These are phyloP conservation scores for Stereum hirsutum DNA, from an alignment of 1,284 basidiomycete species.

Conservation along the genomic window DNA sequence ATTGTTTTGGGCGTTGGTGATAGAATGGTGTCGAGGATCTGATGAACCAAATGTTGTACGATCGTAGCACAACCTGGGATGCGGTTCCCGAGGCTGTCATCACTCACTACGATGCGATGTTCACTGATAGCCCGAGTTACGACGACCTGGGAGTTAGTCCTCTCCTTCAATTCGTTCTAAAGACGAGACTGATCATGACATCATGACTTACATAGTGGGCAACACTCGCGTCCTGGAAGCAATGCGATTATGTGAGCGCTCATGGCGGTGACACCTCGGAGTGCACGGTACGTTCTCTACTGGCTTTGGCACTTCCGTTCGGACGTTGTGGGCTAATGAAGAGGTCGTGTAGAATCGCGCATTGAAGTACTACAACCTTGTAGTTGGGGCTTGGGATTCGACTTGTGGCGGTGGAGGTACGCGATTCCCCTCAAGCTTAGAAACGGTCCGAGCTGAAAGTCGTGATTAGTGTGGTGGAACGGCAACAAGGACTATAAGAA, in stretches of 20 bases:
- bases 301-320: constrained; percentile 28
- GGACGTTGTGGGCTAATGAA: too few species aligned
- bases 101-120: constrained; percentile 31
- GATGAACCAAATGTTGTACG: constrained; percentile 42
- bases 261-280: constrained; percentile 23
- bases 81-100: constrained; percentile 23
- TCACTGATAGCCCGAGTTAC: constrained; percentile 35
- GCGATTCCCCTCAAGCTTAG: constrained; percentile 16
- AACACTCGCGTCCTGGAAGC: constrained; percentile 42
- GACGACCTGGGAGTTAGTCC: constrained; percentile 39
- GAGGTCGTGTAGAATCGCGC: too few species aligned
- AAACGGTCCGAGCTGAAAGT: background rate
- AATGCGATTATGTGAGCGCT: constrained; percentile 36
- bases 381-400: constrained; percentile 37
- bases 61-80: constrained; percentile 29
- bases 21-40: constrained; percentile 48
- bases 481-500: constrained; percentile 49
- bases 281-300: constrained; percentile 30
- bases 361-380: constrained; percentile 40
- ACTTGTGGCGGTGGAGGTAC: constrained; percentile 31
- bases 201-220: constrained; percentile 30
- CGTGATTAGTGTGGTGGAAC: constrained; percentile 44
- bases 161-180: background rate
- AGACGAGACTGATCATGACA: background rate
- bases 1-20: background rate